Evolutionary conservation across 768 basidiomycete genomes (phyloP).

Genomic region (Pleurotus sapidus): DNA sequence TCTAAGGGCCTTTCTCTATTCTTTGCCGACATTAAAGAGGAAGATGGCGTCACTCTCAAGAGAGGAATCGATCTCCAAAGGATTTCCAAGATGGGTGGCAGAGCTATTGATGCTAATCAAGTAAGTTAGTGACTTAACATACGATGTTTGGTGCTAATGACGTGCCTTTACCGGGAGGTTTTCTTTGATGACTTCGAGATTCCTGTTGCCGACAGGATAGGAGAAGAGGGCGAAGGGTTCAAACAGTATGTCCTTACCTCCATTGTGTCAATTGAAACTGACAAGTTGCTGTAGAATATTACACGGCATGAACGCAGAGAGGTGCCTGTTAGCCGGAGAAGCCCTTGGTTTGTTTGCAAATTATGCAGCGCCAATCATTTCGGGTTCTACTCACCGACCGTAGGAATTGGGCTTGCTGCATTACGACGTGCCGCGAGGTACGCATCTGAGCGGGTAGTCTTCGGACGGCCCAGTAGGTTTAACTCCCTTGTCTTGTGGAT

Average conservation of each 20-base stretch:
- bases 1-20: conserved; percentile 13
- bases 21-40: conserved; percentile 12
- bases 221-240: conserved; percentile 14
- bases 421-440: conserved; percentile 11
- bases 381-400: background rate
- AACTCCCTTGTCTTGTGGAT: background rate
- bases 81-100: conserved; percentile 17
- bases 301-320: conserved; percentile 17
- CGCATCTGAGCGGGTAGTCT: conserved; percentile 12
- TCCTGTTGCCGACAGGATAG: conserved; percentile 9
- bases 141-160: no score
- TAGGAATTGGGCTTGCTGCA: conserved; percentile 15
- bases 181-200: conserved; percentile 16
- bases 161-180: background rate
- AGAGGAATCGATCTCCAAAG: conserved; percentile 11
- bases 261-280: background rate
- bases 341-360: conserved; percentile 8
- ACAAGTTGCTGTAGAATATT: conserved; percentile 8
- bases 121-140: background rate
- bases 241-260: background rate
- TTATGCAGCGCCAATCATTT: background rate
- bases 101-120: conserved; percentile 18
- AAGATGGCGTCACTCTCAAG: conserved; percentile 4
- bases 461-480: conserved; percentile 10
- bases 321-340: conserved; percentile 16